A percentile compares a stretch with the other conserved stretches of the same genome.
phyloP scores from a whole-genome alignment of 176 grass and related monocot genomes.

The Oryza glumipatula region DNA sequence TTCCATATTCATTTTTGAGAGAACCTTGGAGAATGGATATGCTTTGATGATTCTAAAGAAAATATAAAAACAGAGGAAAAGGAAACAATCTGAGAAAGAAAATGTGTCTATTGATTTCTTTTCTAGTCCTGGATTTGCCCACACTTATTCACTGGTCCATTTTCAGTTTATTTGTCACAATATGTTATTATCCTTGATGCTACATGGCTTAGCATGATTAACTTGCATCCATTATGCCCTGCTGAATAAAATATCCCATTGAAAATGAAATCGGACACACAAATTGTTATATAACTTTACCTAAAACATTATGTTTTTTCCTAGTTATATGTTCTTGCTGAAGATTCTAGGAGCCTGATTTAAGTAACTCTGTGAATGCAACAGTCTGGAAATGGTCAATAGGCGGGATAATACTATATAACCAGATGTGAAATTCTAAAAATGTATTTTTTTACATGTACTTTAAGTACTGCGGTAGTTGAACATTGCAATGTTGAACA shows the following conservation, averaged over 20 bases:
- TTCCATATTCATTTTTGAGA: slow-evolving; percentile 1
- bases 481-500: background rate
- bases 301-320: background rate
- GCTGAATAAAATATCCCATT: background rate
- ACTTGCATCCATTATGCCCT: background rate
- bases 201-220: background rate
- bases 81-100: background rate
- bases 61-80: background rate
- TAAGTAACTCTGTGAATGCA: background rate
- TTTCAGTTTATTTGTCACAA: background rate
- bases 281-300: background rate
- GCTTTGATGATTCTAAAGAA: background rate
- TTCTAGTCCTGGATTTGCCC: background rate
- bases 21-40: slow-evolving; percentile 16
- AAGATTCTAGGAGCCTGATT: background rate
- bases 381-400: background rate
- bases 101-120: background rate
- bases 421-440: background rate
- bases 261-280: background rate
- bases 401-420: background rate
- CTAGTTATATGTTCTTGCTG: background rate
- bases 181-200: background rate
- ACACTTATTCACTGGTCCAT: background rate
- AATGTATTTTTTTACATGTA: background rate
- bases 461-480: background rate